Conservation (phyloP, 2,329 filamentous ascomycete genomes). For the Hypoxylon sp. region DNA sequence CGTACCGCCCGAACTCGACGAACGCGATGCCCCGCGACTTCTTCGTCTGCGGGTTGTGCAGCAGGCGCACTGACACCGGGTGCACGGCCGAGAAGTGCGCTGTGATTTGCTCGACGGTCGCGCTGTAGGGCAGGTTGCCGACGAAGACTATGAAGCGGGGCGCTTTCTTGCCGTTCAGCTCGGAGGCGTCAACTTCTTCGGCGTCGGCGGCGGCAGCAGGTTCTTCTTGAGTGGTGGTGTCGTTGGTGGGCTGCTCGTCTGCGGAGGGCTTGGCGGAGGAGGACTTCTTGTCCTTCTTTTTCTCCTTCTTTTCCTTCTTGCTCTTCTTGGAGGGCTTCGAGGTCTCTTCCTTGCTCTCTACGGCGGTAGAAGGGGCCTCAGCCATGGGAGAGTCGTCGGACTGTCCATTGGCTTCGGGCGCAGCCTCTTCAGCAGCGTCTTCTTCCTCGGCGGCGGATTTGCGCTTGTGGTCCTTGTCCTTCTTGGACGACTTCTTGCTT, state of each 20-base stretch:
- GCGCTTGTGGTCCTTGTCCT: constrained; percentile 32
- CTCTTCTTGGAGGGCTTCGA: constrained; percentile 45
- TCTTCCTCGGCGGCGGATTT: constrained; percentile 32
- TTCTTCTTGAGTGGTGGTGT: constrained; percentile 5
- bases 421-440: constrained; percentile 21
- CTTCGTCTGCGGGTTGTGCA: constrained; percentile 74
- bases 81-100: constrained; percentile 84
- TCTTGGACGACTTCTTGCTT: constrained; percentile 41
- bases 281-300: constrained; percentile 55
- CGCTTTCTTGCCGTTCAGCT: constrained; percentile 57
- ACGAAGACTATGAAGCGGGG: constrained; percentile 84
- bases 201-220: constrained; percentile 38
- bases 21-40: constrained; percentile 86
- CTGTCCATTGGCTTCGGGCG: constrained; percentile 24
- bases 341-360: constrained; percentile 41
- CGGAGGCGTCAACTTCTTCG: constrained; percentile 1
- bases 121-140: constrained; percentile 90
- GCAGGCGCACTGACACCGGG: constrained; percentile 79
- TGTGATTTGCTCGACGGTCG: constrained; percentile 77
- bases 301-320: constrained; percentile 53
- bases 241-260: constrained; percentile 25
- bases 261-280: constrained; percentile 17
- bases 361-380: not conserved
- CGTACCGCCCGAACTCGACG: constrained; percentile 88
- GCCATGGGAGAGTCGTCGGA: constrained; percentile 17